Percentiles rank a stretch among this genome's conserved stretches.
Evolutionary conservation across 116 monocot genomes (phyloP).

Genomic region (Trichopus zeylanicus): DNA sequence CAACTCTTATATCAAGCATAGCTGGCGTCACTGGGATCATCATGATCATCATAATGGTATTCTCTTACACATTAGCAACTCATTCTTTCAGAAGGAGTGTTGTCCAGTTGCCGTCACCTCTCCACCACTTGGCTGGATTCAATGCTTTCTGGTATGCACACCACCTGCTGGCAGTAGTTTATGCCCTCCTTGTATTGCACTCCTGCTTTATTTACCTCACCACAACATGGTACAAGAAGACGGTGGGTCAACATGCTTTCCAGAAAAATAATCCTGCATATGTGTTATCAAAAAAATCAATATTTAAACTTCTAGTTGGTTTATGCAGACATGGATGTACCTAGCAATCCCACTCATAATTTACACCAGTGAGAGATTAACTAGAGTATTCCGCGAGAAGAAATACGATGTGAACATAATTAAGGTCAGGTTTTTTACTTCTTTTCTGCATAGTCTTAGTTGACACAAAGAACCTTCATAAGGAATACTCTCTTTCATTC

Average conservation of each 20-base stretch:
- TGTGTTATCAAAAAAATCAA: not conserved
- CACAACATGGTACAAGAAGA: constrained; percentile 72
- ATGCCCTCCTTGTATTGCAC: constrained; percentile 66
- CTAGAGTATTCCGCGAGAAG: constrained; percentile 67
- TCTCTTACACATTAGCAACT: constrained; percentile 82
- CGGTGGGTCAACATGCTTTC: constrained; percentile 23
- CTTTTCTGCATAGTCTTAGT: not conserved
- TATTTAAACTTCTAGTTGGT: constrained; percentile 1
- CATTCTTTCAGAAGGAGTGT: constrained; percentile 77
- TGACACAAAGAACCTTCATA: not conserved
- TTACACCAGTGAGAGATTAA: constrained; percentile 69
- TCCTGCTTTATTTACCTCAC: constrained; percentile 80
- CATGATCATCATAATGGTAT: constrained; percentile 75
- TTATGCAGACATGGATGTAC: constrained; percentile 95
- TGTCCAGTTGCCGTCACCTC: constrained; percentile 65
- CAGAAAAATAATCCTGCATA: not conserved
- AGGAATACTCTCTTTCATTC: not conserved
- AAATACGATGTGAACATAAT: constrained; percentile 54
- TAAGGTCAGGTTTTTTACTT: constrained; percentile 53
- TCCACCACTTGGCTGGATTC: constrained; percentile 81
- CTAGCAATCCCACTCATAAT: constrained; percentile 54
- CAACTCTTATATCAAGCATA: constrained; percentile 31
- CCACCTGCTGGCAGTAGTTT: constrained; percentile 67
- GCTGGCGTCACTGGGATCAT: constrained; percentile 71
- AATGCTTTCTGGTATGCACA: constrained; percentile 98